Percentiles rank a stretch among this genome's conserved stretches.
Evolutionary conservation across 1,284 basidiomycete genomes (phyloP).

Genomic region (Mycena sp.): DNA sequence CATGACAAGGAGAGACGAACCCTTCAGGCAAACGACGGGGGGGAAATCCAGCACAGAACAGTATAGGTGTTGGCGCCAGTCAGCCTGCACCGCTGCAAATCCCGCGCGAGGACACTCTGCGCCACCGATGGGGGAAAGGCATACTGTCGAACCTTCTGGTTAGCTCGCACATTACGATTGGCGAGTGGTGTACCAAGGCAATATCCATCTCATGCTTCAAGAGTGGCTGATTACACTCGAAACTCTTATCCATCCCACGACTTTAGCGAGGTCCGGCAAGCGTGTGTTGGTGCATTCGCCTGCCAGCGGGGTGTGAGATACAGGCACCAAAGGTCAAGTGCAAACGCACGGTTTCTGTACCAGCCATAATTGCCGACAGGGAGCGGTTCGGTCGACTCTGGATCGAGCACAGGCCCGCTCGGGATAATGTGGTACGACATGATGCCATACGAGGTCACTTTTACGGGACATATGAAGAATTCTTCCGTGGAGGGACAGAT

Average conservation of each 20-base stretch:
- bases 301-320: background rate
- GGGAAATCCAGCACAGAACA: background rate
- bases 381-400: background rate
- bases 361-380: background rate
- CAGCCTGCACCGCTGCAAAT: background rate
- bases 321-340: background rate
- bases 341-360: background rate
- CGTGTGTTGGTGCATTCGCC: background rate
- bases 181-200: background rate
- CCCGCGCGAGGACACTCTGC: background rate
- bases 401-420: background rate
- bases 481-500: background rate
- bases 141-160: background rate
- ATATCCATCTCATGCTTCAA: background rate
- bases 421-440: background rate
- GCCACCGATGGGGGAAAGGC: background rate
- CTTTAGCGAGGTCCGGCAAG: background rate
- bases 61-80: background rate
- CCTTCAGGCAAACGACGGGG: background rate
- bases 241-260: background rate
- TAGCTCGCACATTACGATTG: background rate
- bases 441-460: background rate
- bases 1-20: no score
- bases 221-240: background rate
- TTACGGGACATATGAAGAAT: background rate